phyloP scores from a whole-genome alignment of 2,329 filamentous ascomycete species.

The Pseudocercospora ulei region DNA sequence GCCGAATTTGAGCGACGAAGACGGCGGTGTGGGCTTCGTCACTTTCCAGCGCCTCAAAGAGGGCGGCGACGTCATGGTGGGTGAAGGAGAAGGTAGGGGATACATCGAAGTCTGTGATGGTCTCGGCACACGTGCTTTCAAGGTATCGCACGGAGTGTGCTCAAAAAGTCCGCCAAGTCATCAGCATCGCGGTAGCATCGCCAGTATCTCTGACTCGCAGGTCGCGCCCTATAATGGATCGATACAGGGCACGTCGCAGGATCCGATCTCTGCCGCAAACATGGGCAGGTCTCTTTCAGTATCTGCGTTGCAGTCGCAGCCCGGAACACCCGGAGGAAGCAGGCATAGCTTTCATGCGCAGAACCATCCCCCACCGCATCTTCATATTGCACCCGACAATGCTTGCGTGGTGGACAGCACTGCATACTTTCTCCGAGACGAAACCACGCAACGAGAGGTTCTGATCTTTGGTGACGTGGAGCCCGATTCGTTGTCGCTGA shows the following conservation, averaged over 20 bases:
- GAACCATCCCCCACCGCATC: slow-evolving; percentile 26
- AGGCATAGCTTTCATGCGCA: slow-evolving; percentile 26
- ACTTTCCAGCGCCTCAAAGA: slow-evolving; percentile 83
- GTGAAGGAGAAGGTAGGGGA: slow-evolving; percentile 66
- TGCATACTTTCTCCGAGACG: slow-evolving; percentile 73
- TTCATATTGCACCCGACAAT: slow-evolving; percentile 19
- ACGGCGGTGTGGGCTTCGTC: slow-evolving; percentile 82
- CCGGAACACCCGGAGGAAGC: slow-evolving; percentile 28
- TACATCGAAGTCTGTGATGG: slow-evolving; percentile 85
- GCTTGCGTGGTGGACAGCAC: slow-evolving; percentile 74
- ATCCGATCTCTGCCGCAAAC: slow-evolving; percentile 16
- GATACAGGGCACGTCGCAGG: slow-evolving; percentile 22
- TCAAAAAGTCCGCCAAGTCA: slow-evolving; percentile 50
- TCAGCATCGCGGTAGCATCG: slow-evolving; percentile 38
- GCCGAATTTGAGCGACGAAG: slow-evolving; percentile 94
- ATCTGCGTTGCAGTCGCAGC: slow-evolving; percentile 25
- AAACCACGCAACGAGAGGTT: slow-evolving; percentile 58
- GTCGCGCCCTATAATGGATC: slow-evolving; percentile 25
- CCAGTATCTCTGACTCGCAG: slow-evolving; percentile 35
- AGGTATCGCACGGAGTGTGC: slow-evolving; percentile 82
- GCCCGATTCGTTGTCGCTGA: slow-evolving; percentile 73
- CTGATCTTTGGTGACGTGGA: slow-evolving; percentile 95
- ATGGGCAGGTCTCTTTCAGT: slow-evolving; percentile 25
- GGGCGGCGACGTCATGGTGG: slow-evolving; percentile 74
- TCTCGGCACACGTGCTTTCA: slow-evolving; percentile 76